Evolutionary conservation across 331 rosid species (phyloP).

Genomic region (Acacia pycnantha): DNA sequence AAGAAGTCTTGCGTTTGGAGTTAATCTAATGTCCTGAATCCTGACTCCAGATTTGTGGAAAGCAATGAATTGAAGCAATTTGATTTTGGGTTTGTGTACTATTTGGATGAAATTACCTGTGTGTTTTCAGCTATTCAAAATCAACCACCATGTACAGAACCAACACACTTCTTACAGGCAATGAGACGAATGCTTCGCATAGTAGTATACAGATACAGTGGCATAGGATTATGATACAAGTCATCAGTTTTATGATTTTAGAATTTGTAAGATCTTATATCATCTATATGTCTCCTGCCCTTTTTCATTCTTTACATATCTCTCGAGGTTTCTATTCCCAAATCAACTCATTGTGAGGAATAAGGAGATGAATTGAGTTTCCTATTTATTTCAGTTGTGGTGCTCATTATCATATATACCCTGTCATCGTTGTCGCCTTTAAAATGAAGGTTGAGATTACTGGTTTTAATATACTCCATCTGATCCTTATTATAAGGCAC

Average conservation of each 20-base stretch:
- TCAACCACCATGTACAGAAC: conserved; percentile 7
- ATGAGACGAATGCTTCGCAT: not conserved
- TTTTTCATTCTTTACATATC: not conserved
- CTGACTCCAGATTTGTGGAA: conserved; percentile 35
- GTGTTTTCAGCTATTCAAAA: conserved; percentile 24
- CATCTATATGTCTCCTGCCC: not conserved
- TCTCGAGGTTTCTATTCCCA: not conserved
- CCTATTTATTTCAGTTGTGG: not conserved
- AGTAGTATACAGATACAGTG: too few species aligned
- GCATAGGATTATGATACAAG: not conserved
- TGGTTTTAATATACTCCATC: too few species aligned
- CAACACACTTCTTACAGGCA: not conserved
- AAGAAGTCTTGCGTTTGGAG: conserved; percentile 89
- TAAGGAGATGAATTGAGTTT: not conserved
- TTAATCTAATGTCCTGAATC: conserved; percentile 33
- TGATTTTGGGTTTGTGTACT: conserved; percentile 30
- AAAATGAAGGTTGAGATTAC: too few species aligned
- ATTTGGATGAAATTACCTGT: conserved; percentile 36
- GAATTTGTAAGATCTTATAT: not conserved
- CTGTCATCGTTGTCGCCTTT: too few species aligned
- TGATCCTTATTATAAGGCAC: too few species aligned
- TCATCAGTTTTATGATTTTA: not conserved
- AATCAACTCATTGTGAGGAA: not conserved
- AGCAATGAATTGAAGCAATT: conserved; percentile 31
- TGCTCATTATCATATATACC: too few species aligned